phyloP scores from a whole-genome alignment of 331 rosid species.

The Pyracantha coccinea region DNA sequence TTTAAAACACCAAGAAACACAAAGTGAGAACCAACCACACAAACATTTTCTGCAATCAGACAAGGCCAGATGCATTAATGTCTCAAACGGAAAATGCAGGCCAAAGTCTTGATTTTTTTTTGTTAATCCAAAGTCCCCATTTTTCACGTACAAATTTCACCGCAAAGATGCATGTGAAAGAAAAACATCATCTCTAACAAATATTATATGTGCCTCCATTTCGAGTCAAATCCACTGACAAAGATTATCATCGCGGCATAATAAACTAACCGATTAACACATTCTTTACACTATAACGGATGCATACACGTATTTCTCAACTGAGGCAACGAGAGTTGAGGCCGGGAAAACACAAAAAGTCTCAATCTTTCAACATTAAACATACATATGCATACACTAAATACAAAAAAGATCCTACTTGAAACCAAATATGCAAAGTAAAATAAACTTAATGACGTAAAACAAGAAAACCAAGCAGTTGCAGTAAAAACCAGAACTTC shows the following conservation, averaged over 20 bases:
- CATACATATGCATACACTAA: background rate
- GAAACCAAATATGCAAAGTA: background rate
- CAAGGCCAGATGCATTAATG: background rate
- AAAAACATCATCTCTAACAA: background rate
- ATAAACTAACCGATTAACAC: background rate
- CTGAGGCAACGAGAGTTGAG: background rate
- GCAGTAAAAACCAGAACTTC: background rate
- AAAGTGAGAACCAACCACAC: constrained; percentile 5
- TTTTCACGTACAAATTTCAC: background rate
- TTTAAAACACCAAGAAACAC: constrained; percentile 13
- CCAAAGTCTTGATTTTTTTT: background rate
- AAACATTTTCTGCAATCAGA: background rate
- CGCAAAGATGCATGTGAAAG: background rate
- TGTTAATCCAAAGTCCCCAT: background rate
- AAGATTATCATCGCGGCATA: background rate
- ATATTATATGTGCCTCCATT: background rate
- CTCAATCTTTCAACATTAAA: background rate
- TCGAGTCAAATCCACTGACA: background rate
- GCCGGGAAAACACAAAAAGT: background rate
- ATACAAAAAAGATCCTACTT: no score
- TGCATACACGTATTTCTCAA: background rate
- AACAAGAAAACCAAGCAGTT: background rate
- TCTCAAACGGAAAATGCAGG: background rate
- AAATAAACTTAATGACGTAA: background rate
- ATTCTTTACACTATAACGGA: background rate